A percentile compares a stretch with the other conserved stretches of the same genome.
phyloP scores from a whole-genome alignment of 352 stramenopile species.

The Phytophthora nicotianae region DNA sequence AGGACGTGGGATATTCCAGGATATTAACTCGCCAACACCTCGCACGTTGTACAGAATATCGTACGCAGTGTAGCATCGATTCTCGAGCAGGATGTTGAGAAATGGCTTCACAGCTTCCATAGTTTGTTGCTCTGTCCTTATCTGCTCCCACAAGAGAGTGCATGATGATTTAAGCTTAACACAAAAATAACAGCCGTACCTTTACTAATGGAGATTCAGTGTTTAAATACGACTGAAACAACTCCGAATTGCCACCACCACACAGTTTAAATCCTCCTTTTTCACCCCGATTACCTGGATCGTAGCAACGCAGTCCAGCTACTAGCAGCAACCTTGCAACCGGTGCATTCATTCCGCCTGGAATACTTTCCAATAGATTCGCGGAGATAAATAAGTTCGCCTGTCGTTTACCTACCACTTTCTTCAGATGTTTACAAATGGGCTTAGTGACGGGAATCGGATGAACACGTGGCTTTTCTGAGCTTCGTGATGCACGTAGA shows the following conservation, averaged over 20 bases:
- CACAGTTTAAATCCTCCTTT: conserved; percentile 46
- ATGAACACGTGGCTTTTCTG: neutral
- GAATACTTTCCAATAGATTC: conserved; percentile 62
- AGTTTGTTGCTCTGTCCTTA: conserved; percentile 58
- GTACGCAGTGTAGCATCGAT: conserved; percentile 54
- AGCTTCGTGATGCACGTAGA: conserved; percentile 23
- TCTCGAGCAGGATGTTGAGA: conserved; percentile 42
- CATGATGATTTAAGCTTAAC: neutral
- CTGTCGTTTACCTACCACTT: conserved; percentile 9
- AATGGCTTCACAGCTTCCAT: conserved; percentile 48
- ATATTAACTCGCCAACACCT: conserved; percentile 54
- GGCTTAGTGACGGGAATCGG: neutral
- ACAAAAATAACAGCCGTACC: conserved; percentile 21
- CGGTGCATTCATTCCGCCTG: conserved; percentile 53
- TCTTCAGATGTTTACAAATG: neutral
- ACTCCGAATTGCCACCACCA: conserved; percentile 37
- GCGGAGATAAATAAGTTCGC: conserved; percentile 33
- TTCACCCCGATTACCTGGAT: conserved; percentile 34
- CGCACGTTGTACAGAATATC: conserved; percentile 63
- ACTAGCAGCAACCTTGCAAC: conserved; percentile 54
- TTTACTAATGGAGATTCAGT: conserved; percentile 46
- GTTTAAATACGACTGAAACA: conserved; percentile 50
- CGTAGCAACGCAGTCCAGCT: conserved; percentile 52
- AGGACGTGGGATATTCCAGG: conserved; percentile 53
- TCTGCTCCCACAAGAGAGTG: conserved; percentile 25